Percentiles rank a stretch among this genome's conserved stretches.
These are phyloP conservation scores for Colletotrichum sp. DNA, from an alignment of 2,329 filamentous ascomycete genomes.

Conservation along the genomic window DNA sequence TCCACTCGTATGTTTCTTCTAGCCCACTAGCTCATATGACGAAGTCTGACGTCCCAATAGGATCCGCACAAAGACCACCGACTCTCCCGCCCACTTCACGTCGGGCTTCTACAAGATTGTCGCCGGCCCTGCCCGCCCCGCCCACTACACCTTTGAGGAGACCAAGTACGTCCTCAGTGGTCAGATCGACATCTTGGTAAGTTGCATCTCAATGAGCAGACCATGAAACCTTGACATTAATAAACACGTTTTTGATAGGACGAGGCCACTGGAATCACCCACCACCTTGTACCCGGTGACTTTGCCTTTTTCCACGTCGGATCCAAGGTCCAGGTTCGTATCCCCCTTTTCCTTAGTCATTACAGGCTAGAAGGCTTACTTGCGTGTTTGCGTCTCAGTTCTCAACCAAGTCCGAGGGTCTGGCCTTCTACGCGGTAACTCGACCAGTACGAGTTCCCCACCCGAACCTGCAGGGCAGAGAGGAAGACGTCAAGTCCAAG, in stretches of 20 bases:
- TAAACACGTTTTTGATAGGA: not conserved
- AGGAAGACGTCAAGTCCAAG: not conserved
- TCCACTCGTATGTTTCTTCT: constrained; percentile 1
- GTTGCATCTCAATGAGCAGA: fast-evolving
- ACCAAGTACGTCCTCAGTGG: constrained; percentile 30
- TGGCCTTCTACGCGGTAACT: constrained; percentile 17
- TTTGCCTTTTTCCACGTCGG: constrained; percentile 2
- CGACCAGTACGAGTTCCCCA: constrained; percentile 4
- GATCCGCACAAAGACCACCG: constrained; percentile 3
- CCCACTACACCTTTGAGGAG: constrained; percentile 27
- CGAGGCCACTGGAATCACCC: not conserved
- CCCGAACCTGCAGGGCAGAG: not conserved
- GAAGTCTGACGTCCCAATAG: not conserved
- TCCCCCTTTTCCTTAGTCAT: not conserved
- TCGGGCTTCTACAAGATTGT: constrained; percentile 19
- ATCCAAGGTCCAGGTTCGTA: not conserved
- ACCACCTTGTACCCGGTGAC: not conserved
- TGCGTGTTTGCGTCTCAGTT: not conserved
- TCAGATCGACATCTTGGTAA: constrained; percentile 11
- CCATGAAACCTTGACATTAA: not conserved
- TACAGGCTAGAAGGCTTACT: not conserved
- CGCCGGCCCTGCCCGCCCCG: constrained; percentile 8
- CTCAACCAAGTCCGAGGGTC: constrained; percentile 17
- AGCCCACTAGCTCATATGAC: not conserved
- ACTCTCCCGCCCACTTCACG: not conserved